These are phyloP conservation scores for Casuarina equisetifolia DNA, from an alignment of 306 rosid genomes.

Conservation along the genomic window DNA sequence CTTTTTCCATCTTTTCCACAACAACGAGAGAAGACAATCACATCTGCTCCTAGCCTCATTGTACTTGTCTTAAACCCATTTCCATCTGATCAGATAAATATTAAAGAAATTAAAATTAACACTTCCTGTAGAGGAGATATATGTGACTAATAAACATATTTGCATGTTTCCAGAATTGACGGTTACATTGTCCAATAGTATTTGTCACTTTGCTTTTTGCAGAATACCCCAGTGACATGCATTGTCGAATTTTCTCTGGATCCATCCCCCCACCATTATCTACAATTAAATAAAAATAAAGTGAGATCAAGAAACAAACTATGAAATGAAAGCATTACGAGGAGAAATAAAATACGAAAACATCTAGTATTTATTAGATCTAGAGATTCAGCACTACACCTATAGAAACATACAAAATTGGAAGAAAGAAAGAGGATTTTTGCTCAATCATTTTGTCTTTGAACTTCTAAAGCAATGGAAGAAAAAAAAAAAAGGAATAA, in stretches of 20 bases:
- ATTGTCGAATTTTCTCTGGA: constrained; percentile 97
- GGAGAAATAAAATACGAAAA: background rate
- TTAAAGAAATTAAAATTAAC: constrained; percentile 26
- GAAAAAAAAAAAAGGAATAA: background rate
- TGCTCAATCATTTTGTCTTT: background rate
- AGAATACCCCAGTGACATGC: constrained; percentile 97
- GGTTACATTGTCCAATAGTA: constrained; percentile 86
- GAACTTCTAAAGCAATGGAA: constrained; percentile 6
- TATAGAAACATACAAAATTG: background rate
- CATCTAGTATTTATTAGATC: background rate
- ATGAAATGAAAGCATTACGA: background rate
- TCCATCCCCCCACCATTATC: constrained; percentile 99
- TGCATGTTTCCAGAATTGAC: constrained; percentile 10
- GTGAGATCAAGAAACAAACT: constrained; percentile 14
- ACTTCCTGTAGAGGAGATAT: constrained; percentile 4
- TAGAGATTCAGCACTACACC: background rate
- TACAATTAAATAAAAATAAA: constrained; percentile 42
- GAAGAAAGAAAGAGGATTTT: too few species aligned
- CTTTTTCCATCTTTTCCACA: constrained; percentile 64
- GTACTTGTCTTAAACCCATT: constrained; percentile 99
- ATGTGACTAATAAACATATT: constrained; percentile 10
- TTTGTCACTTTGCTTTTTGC: constrained; percentile 82
- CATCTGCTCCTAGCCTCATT: constrained; percentile 99
- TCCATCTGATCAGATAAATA: constrained; percentile 66
- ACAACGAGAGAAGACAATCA: constrained; percentile 85